Base-by-base conservation (phyloP, 805 yeast genomes). In the Candida boidinii region DNA sequence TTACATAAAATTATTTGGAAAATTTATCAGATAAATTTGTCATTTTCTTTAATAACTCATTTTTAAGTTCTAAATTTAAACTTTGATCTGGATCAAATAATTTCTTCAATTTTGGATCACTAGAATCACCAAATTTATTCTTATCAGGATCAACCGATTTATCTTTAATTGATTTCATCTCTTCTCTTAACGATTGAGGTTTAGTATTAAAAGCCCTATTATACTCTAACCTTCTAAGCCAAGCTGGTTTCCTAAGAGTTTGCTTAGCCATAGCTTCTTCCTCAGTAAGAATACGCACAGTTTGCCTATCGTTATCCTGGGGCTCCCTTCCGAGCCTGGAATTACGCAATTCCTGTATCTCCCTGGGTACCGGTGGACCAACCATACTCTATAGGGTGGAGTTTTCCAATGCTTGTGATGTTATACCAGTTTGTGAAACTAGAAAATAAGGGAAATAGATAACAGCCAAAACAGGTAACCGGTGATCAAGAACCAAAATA, bases 361-460 rank as follows among this genome's bases (percentile, higher is more conserved):
- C 39, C 5, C n/a, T 16, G 2, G 57, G 57, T 8, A 52, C 46
- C 15, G 26, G 31, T 1, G 55, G 57, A 3, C 57, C 57, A 5
- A 46, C 28, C 29, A 17, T 13, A n/a, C n/a, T n/a, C n/a, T n/a
- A n/a, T n/a, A n/a, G n/a, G n/a, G n/a, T n/a, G n/a, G n/a, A n/a
- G n/a, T n/a, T n/a, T n/a, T n/a, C n/a, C n/a, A n/a, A n/a, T n/a
- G n/a, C n/a, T n/a, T n/a, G n/a, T n/a, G n/a, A n/a, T n/a, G n/a
- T n/a, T n/a, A n/a, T n/a, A n/a, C n/a, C n/a, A n/a, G n/a, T n/a
- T n/a, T n/a, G n/a, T n/a, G n/a, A n/a, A n/a, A n/a, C n/a, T n/a
- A n/a, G n/a, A n/a, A n/a, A n/a, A n/a, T n/a, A n/a, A n/a, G n/a
- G n/a, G n/a, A n/a, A n/a, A n/a, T n/a, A n/a, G n/a, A n/a, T n/a